Conservation (phyloP, 2,329 filamentous ascomycete species). For the Cladophialophora immunda region DNA sequence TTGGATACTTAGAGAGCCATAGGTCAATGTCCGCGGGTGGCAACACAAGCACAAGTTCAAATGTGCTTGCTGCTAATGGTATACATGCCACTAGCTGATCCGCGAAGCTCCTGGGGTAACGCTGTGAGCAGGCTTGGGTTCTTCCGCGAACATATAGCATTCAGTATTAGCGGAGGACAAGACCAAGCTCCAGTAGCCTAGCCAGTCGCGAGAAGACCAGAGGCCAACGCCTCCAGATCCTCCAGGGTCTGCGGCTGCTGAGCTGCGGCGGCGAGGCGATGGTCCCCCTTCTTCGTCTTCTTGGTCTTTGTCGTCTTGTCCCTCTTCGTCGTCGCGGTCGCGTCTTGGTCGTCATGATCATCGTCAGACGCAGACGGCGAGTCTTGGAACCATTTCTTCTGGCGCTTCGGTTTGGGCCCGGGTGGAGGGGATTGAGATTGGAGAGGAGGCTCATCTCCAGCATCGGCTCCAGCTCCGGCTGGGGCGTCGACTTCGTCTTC, state of each 20-base stretch:
- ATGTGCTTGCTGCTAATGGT: too few species aligned
- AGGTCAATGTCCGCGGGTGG: too few species aligned
- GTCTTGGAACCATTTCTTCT: conserved; percentile 51
- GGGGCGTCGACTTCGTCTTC: conserved; percentile 38
- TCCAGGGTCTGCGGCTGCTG: conserved; percentile 52
- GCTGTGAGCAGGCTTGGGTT: too few species aligned
- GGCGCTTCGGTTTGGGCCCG: conserved; percentile 50
- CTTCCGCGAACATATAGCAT: too few species aligned
- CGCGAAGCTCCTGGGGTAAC: too few species aligned
- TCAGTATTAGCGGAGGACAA: too few species aligned
- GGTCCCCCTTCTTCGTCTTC: conserved; percentile 40
- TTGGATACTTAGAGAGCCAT: too few species aligned
- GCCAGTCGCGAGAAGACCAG: conserved; percentile 47
- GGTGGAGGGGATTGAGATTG: not conserved
- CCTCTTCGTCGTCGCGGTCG: conserved; percentile 41
- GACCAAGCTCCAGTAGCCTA: too few species aligned
- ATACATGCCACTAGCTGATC: too few species aligned
- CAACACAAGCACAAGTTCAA: too few species aligned
- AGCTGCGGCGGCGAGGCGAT: conserved; percentile 38
- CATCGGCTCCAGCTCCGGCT: conserved; percentile 33
- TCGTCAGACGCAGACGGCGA: conserved; percentile 7
- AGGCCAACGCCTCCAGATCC: conserved; percentile 58
- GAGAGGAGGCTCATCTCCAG: conserved; percentile 26
- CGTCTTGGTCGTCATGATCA: conserved; percentile 38
- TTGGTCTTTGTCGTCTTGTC: conserved; percentile 40